A percentile compares a stretch with the other conserved stretches of the same genome.
Conservation (phyloP, 2,329 filamentous ascomycete species). For the Pseudogymnoascus sp. region DNA sequence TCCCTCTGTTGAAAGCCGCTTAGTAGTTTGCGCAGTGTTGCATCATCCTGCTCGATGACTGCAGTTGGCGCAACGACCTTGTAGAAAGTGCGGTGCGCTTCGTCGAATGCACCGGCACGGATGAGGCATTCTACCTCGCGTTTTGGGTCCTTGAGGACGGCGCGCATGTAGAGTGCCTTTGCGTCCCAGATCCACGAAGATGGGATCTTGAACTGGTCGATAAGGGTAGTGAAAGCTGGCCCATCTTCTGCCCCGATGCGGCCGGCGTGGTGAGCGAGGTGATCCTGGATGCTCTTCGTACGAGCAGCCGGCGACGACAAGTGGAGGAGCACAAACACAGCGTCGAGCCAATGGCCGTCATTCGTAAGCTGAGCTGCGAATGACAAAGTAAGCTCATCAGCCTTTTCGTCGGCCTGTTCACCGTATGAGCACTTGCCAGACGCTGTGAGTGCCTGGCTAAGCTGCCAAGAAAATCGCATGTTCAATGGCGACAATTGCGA, state of each 20-base stretch:
- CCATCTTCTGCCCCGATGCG: constrained; percentile 55
- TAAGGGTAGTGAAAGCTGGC: constrained; percentile 52
- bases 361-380: constrained; percentile 60
- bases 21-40: constrained; percentile 61
- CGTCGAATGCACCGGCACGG: constrained; percentile 65
- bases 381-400: constrained; percentile 59
- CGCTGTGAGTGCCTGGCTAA: constrained; percentile 59
- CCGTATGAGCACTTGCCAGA: constrained; percentile 48
- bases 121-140: constrained; percentile 75
- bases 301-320: constrained; percentile 59
- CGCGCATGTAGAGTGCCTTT: constrained; percentile 75
- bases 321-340: constrained; percentile 72
- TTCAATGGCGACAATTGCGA: constrained; percentile 70
- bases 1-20: constrained; percentile 62
- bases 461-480: constrained; percentile 75
- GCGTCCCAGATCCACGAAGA: constrained; percentile 78
- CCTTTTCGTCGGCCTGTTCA: constrained; percentile 49
- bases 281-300: constrained; percentile 62
- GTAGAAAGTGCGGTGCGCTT: constrained; percentile 79
- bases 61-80: constrained; percentile 73
- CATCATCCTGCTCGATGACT: constrained; percentile 77
- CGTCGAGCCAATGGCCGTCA: constrained; percentile 61
- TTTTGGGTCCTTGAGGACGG: constrained; percentile 60
- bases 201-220: constrained; percentile 63
- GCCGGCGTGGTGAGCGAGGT: constrained; percentile 66